These are phyloP conservation scores for Parachaetomium inaequale DNA, from an alignment of 495 filamentous ascomycete genomes.

Conservation along the genomic window DNA sequence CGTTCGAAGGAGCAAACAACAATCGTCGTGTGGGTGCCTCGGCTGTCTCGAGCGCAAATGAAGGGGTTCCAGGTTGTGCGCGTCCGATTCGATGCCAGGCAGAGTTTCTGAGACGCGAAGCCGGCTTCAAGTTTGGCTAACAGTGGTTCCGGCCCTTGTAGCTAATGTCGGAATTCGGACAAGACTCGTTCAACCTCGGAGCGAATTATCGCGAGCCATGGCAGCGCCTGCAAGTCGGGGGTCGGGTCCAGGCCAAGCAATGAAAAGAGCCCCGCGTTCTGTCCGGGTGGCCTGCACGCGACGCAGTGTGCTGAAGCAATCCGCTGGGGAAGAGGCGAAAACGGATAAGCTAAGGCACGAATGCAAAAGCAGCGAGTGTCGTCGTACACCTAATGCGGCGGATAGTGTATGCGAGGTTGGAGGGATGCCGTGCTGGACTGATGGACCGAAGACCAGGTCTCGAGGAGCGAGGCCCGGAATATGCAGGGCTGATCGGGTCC, in stretches of 20 bases:
- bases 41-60: background rate
- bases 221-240: background rate
- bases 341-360: too few relatives aligned
- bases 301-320: conserved; percentile 2
- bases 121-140: background rate
- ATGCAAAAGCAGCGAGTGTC: background rate
- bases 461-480: conserved; percentile 2
- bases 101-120: background rate
- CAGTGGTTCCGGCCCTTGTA: background rate
- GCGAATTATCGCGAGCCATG: conserved; percentile 24
- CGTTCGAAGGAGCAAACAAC: conserved; percentile 1
- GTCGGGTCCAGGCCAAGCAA: background rate
- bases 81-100: background rate
- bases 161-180: conserved; percentile 3
- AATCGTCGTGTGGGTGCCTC: background rate
- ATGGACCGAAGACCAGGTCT: background rate
- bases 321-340: background rate
- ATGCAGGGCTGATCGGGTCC: conserved; percentile 11
- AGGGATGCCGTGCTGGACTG: background rate
- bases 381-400: background rate
- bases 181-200: conserved; percentile 18
- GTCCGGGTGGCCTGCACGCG: background rate
- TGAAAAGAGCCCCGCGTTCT: background rate
- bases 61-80: background rate
- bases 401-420: background rate